Conservation (phyloP, 2,329 filamentous ascomycete genomes). For the Dendrostoma leiphaemia region DNA sequence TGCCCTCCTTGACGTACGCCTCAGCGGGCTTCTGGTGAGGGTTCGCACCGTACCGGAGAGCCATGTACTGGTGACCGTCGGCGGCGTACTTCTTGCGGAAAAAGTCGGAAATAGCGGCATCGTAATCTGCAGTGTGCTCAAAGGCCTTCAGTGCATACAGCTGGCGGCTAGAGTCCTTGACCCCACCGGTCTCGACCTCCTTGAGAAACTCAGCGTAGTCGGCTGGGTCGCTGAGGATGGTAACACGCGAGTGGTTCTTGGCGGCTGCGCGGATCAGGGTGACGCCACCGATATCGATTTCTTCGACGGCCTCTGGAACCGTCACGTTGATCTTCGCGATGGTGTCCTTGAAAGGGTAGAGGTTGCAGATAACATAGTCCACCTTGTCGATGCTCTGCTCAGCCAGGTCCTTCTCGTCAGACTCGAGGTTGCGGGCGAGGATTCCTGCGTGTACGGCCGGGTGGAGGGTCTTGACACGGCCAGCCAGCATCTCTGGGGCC, state of each 20-base stretch:
- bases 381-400: conserved; percentile 95
- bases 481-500: conserved; percentile 94
- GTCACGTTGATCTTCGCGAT: conserved; percentile 97
- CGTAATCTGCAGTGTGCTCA: conserved; percentile 96
- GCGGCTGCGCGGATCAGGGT: conserved; percentile 94
- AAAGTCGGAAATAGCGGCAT: conserved; percentile 90
- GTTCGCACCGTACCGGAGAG: conserved; percentile 93
- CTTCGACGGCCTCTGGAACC: conserved; percentile 93
- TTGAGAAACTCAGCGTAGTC: conserved; percentile 94
- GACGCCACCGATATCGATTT: conserved; percentile 97
- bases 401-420: conserved; percentile 94
- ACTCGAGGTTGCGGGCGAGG: conserved; percentile 88
- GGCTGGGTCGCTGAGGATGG: conserved; percentile 88
- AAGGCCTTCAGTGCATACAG: conserved; percentile 95
- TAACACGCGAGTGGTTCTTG: conserved; percentile 96
- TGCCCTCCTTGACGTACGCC: conserved; percentile 70
- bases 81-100: conserved; percentile 96
- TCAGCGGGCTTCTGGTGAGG: conserved; percentile 97
- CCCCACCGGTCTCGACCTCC: conserved; percentile 83
- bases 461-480: conserved; percentile 86
- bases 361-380: conserved; percentile 95
- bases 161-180: conserved; percentile 82
- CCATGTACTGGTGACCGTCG: conserved; percentile 76
- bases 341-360: conserved; percentile 99
- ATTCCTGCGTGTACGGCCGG: conserved; percentile 90